Conservation (phyloP, 805 yeast species). For the Kurtzmaniella cleridarum region DNA sequence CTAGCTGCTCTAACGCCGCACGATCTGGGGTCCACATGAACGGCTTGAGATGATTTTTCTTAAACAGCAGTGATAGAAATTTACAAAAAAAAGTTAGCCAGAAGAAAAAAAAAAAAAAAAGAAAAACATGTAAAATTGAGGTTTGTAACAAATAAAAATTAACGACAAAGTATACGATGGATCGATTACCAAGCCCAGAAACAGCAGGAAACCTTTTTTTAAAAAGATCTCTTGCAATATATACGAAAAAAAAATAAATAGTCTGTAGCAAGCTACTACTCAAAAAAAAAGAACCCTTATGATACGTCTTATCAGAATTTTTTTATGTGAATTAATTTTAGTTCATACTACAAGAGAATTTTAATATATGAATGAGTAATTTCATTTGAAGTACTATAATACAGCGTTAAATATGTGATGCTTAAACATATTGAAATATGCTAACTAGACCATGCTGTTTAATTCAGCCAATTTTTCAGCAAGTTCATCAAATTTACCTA, state of each 20-base stretch:
- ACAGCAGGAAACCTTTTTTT: too few relatives aligned
- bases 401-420: conserved; percentile 11
- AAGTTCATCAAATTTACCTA: conserved; percentile 42
- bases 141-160: neutral
- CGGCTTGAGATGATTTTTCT: conserved; percentile 23
- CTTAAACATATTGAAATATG: neutral
- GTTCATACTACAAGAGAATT: neutral
- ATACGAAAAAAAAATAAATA: too few relatives aligned
- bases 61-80: neutral
- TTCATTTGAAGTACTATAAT: conserved; percentile 5
- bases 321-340: too few relatives aligned
- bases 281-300: neutral
- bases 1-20: conserved; percentile 57
- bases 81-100: neutral
- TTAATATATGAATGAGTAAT: neutral
- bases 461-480: conserved; percentile 38
- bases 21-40: conserved; percentile 63
- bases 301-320: too few relatives aligned
- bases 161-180: neutral
- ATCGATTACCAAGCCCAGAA: conserved; percentile 2
- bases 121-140: neutral
- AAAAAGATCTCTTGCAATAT: too few relatives aligned
- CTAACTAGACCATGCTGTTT: conserved; percentile 10
- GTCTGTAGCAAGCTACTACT: too few relatives aligned
- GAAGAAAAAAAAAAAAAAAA: neutral